Conservation (phyloP, 371 early-diverging fungal genomes). For the Umbelopsis sp. region DNA sequence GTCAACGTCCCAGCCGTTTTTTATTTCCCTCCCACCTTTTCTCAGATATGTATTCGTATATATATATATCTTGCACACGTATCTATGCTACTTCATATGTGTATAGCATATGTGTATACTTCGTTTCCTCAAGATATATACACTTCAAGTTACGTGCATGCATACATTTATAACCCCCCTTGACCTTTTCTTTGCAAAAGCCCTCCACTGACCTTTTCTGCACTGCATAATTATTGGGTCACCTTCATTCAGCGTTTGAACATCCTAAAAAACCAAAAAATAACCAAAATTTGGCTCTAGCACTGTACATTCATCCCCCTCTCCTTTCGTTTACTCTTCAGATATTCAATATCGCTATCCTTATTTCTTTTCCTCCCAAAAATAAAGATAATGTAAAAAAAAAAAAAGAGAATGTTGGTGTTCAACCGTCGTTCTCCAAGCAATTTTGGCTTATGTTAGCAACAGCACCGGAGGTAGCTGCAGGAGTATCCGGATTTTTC, state of each 20-base stretch:
- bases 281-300: background rate
- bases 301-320: conserved; percentile 3
- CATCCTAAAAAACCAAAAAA: background rate
- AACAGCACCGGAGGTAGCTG: too few relatives aligned
- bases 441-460: too few relatives aligned
- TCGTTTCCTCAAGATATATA: background rate
- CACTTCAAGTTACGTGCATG: background rate
- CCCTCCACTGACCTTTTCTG: background rate
- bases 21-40: background rate
- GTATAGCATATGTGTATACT: background rate
- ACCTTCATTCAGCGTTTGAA: background rate
- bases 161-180: conserved; percentile 9
- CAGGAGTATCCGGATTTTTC: too few relatives aligned
- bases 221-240: background rate
- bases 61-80: background rate
- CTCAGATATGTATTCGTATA: background rate
- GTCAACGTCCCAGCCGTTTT: background rate
- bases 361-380: background rate
- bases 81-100: background rate
- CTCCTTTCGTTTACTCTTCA: background rate
- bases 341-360: too few relatives aligned
- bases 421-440: too few relatives aligned
- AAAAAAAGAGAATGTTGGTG: background rate
- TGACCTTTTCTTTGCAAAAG: background rate
- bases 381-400: background rate